Percentiles rank a stretch among this genome's conserved stretches.
Conservation (phyloP, 371 early-diverging fungal species). For the Rhizopus arrhizus region DNA sequence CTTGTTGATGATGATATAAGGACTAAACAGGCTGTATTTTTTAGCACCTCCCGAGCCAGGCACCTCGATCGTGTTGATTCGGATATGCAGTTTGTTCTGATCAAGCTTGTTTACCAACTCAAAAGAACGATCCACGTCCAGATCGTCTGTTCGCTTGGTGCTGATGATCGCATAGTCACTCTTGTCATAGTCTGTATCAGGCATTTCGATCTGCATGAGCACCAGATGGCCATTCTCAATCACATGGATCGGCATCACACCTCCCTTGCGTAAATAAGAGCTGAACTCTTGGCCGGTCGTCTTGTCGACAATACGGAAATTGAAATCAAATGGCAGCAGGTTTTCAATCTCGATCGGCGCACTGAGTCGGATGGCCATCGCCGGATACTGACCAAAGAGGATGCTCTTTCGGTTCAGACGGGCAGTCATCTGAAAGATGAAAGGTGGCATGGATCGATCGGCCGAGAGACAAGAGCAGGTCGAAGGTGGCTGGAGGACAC, state of each 20-base stretch:
- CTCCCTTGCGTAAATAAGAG: conserved; percentile 73
- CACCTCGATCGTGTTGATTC: conserved; percentile 56
- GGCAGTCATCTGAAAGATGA: conserved; percentile 73
- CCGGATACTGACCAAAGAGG: conserved; percentile 74
- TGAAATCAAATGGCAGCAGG: conserved; percentile 86
- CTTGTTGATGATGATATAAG: conserved; percentile 90
- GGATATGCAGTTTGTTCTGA: conserved; percentile 67
- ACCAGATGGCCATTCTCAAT: conserved; percentile 84
- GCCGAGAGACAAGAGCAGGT: conserved; percentile 33
- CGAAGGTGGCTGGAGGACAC: conserved; percentile 39
- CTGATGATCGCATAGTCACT: conserved; percentile 89
- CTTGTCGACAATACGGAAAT: conserved; percentile 79
- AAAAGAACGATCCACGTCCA: conserved; percentile 70
- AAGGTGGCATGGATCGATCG: conserved; percentile 62
- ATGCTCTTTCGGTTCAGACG: conserved; percentile 56
- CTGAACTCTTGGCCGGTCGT: conserved; percentile 63
- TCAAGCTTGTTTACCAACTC: conserved; percentile 70
- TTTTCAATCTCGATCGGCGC: conserved; percentile 96
- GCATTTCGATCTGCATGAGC: conserved; percentile 74
- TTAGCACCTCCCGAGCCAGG: conserved; percentile 71
- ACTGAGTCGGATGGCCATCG: conserved; percentile 79
- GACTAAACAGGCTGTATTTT: conserved; percentile 68
- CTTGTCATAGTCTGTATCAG: conserved; percentile 67
- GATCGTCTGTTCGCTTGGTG: conserved; percentile 70
- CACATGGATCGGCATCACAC: conserved; percentile 78